phyloP scores from a whole-genome alignment of 768 basidiomycete genomes.

The Lactarius sanguifluus region DNA sequence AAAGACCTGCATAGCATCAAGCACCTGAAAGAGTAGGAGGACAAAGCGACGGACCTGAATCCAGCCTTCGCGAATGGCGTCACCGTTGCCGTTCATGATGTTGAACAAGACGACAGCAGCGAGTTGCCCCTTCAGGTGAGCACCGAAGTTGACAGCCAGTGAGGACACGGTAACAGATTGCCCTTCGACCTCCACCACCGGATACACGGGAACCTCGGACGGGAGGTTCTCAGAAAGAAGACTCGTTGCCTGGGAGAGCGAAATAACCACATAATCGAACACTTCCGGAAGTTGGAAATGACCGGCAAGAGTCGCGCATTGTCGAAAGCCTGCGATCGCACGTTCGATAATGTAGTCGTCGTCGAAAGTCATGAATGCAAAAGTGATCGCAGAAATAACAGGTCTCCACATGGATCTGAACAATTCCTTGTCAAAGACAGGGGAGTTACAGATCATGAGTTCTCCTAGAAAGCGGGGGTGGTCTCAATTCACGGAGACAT shows the following conservation, averaged over 20 bases:
- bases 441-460: conserved; percentile 75
- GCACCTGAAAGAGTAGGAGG: conserved; percentile 12
- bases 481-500: background rate
- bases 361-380: conserved; percentile 93
- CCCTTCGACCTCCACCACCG: conserved; percentile 85
- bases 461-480: conserved; percentile 44
- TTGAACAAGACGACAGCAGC: conserved; percentile 97
- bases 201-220: conserved; percentile 76
- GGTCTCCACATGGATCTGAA: conserved; percentile 94
- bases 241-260: conserved; percentile 88
- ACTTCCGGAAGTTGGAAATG: conserved; percentile 90
- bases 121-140: conserved; percentile 91
- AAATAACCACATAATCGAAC: conserved; percentile 94
- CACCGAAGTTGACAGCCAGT: conserved; percentile 90
- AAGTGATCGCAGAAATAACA: conserved; percentile 90
- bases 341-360: conserved; percentile 97
- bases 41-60: conserved; percentile 56
- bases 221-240: conserved; percentile 74
- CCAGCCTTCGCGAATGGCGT: conserved; percentile 94
- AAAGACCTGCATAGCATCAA: conserved; percentile 64
- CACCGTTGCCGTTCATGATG: conserved; percentile 94
- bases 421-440: conserved; percentile 86
- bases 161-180: conserved; percentile 89
- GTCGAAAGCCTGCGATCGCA: conserved; percentile 93
- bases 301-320: conserved; percentile 91